These are phyloP conservation scores for Antitrichia curtipendula DNA, from an alignment of 225 moss, liverwort and hornwort species.

Conservation along the genomic window DNA sequence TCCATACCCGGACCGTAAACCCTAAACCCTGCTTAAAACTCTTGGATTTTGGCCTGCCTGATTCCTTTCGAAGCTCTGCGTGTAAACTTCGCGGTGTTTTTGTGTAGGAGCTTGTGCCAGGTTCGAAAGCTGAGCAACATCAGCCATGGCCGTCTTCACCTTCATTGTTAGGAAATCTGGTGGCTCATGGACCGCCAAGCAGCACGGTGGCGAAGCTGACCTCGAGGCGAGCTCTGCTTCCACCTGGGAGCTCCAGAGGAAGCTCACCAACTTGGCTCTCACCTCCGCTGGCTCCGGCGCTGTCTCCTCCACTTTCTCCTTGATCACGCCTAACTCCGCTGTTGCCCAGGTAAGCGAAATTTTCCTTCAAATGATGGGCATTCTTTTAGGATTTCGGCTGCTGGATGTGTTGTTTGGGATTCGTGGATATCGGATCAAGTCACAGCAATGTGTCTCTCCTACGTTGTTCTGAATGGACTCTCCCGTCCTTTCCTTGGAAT, in stretches of 20 bases:
- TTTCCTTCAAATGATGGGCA: background rate
- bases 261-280: constrained; percentile 78
- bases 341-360: constrained; percentile 51
- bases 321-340: constrained; percentile 69
- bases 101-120: background rate
- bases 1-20: background rate
- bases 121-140: background rate
- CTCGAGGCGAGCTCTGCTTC: constrained; percentile 63
- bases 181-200: constrained; percentile 82
- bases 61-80: background rate
- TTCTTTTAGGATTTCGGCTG: background rate
- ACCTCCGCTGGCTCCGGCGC: constrained; percentile 55
- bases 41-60: background rate
- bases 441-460: background rate
- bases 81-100: background rate
- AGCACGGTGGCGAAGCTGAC: constrained; percentile 52
- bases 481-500: background rate
- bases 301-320: constrained; percentile 64
- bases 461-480: background rate
- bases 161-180: constrained; percentile 53
- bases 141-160: constrained; percentile 71
- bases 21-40: background rate
- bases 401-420: too few species aligned
- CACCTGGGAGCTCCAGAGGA: constrained; percentile 68
- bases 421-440: background rate